These are phyloP conservation scores for Stachybotrys chartarum DNA, from an alignment of 2,329 filamentous ascomycete genomes.

Conservation along the genomic window DNA sequence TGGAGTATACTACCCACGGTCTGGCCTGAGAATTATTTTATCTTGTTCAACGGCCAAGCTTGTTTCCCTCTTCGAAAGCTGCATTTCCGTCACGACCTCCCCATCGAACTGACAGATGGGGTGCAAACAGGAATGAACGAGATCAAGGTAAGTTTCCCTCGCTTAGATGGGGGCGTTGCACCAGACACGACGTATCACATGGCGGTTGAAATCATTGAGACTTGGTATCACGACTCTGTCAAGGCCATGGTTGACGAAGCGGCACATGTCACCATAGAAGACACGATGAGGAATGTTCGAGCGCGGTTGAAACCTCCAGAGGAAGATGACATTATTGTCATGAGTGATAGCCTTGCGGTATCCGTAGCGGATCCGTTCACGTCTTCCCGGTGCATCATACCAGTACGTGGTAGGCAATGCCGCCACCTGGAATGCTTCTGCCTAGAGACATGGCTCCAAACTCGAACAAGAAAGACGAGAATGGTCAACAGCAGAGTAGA, in stretches of 20 bases:
- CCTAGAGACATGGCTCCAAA: slow-evolving; percentile 70
- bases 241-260: slow-evolving; percentile 28
- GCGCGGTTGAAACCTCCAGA: slow-evolving; percentile 28
- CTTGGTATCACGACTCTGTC: slow-evolving; percentile 39
- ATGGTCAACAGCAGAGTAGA: slow-evolving; percentile 5
- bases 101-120: slow-evolving; percentile 63
- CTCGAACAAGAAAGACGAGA: slow-evolving; percentile 43
- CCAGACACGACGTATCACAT: slow-evolving; percentile 39
- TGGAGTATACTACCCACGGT: slow-evolving; percentile 59
- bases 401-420: slow-evolving; percentile 65
- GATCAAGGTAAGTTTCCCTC: slow-evolving; percentile 43
- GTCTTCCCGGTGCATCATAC: slow-evolving; percentile 56
- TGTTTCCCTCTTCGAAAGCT: slow-evolving; percentile 57
- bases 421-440: slow-evolving; percentile 86
- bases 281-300: slow-evolving; percentile 52
- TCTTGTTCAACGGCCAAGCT: slow-evolving; percentile 57
- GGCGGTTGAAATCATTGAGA: slow-evolving; percentile 63
- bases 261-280: slow-evolving; percentile 31
- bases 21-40: slow-evolving; percentile 67
- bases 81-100: slow-evolving; percentile 68
- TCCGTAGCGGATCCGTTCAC: slow-evolving; percentile 63
- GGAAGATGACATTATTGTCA: slow-evolving; percentile 54
- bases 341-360: slow-evolving; percentile 47
- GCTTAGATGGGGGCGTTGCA: slow-evolving; percentile 16
- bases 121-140: slow-evolving; percentile 54